Conservation (phyloP, 192 early-diverging fungal genomes). For the Jimgerdemannia flammicorona region DNA sequence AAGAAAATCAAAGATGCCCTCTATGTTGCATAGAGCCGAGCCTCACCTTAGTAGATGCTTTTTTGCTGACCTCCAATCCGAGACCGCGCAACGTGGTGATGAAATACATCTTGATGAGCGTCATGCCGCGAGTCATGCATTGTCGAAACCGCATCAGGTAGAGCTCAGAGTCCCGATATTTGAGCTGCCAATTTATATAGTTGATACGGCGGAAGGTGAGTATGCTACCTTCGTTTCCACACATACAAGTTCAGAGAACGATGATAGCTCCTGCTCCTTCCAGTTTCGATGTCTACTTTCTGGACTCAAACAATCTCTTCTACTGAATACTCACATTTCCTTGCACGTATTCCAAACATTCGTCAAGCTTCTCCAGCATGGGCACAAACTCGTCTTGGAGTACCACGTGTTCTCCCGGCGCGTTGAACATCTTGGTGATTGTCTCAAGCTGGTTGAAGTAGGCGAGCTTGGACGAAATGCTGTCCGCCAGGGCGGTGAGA, state of each 20-base stretch:
- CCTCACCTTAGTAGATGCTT: conserved; percentile 1
- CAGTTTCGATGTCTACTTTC: too few relatives aligned
- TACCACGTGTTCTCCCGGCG: conserved; percentile 84
- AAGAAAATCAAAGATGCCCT: conserved; percentile 8
- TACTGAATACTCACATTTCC: conserved; percentile 51
- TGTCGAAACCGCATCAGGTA: conserved; percentile 93
- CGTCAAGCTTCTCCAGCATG: conserved; percentile 72
- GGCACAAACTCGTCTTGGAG: conserved; percentile 75
- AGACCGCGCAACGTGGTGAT: conserved; percentile 67
- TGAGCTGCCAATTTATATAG: conserved; percentile 32
- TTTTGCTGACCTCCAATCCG: conserved; percentile 59
- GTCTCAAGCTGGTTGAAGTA: conserved; percentile 88
- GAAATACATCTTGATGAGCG: conserved; percentile 89
- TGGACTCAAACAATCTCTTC: too few relatives aligned
- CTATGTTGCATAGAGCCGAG: conserved; percentile 17
- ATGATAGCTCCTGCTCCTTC: too few relatives aligned
- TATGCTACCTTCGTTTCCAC: too few relatives aligned
- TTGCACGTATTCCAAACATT: conserved; percentile 75
- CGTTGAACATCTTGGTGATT: conserved; percentile 71
- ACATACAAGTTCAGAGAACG: too few relatives aligned
- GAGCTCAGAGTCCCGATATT: conserved; percentile 85
- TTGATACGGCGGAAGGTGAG: too few relatives aligned
- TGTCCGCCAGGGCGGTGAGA: conserved; percentile 52
- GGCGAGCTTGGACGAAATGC: conserved; percentile 55
- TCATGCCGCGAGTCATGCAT: conserved; percentile 91